Evolutionary conservation across 306 rosid species (phyloP), one percentile per base, ranked within the genome.

Genomic region (Sophora flavescens): DNA sequence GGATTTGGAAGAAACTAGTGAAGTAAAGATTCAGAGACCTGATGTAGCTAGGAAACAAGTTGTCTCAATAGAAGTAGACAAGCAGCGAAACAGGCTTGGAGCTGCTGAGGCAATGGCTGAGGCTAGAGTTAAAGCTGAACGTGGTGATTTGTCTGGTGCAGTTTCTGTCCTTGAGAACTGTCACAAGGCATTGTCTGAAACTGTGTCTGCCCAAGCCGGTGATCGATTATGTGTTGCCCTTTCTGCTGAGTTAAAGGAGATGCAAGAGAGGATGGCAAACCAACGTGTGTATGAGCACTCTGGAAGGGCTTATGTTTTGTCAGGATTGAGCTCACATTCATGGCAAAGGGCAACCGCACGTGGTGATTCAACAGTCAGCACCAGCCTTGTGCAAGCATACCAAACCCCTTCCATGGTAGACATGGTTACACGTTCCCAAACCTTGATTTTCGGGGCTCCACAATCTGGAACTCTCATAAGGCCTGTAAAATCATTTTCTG

Each of bases 301-400:
- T 6, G 99, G 99, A 72, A 86, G 97, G 76, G 97, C 97, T 32
- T 92, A 95, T 56, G 90, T 95, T 56, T 58, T 95, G 42, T 95
- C 99, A 30, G 97, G 97, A 58, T 48, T 95, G 86, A 89, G 97
- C 84, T 89, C 97, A 22, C 99, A 95, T 76, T 92, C 93, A 81
- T 82, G 88, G 97, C 97, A 95, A 80, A 84, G 99, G 79, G 99
- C 99, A 74, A 92, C 97, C 7, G 92, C 97, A 6, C 52, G 99
- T 74, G 97, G 99, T 65, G 97, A 95, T 83, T 92, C 93, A n/a
- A 87, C 91, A 4, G 87, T 87, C 18, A 88, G 86, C 72, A 91
- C 86, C 72, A 92, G 90, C 82, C 77, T 82, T 17, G 78, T 95
- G 69, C 90, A 79, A 69, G 79, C 93, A 68, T 95, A 92, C 77